Percentiles rank a stretch among this genome's conserved stretches.
Conservation (phyloP, 2,329 filamentous ascomycete genomes). For the Aspergillus sp. region DNA sequence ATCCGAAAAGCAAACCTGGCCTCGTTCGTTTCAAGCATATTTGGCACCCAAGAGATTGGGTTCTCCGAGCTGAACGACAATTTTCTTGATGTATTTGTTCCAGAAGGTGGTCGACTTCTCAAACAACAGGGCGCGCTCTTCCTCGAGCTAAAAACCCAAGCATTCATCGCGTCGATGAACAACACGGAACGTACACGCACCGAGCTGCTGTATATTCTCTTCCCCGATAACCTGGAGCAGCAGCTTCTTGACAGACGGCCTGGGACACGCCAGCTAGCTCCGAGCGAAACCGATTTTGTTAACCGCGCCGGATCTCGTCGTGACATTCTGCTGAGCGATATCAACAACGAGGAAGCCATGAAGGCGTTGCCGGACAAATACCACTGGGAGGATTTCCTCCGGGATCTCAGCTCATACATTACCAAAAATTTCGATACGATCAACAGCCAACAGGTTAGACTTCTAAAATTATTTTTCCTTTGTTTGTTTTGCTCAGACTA, state of each 20-base stretch:
- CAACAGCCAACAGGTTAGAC: slow-evolving; percentile 47
- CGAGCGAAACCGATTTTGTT: slow-evolving; percentile 62
- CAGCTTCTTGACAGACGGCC: slow-evolving; percentile 56
- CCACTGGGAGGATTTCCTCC: slow-evolving; percentile 63
- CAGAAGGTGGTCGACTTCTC: slow-evolving; percentile 57
- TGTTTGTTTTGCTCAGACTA: neutral
- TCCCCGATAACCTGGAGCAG: slow-evolving; percentile 58
- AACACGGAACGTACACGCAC: slow-evolving; percentile 56
- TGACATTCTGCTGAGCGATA: slow-evolving; percentile 57
- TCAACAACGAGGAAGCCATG: slow-evolving; percentile 51
- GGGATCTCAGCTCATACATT: slow-evolving; percentile 59
- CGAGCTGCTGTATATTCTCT: slow-evolving; percentile 59
- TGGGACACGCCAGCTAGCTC: slow-evolving; percentile 54
- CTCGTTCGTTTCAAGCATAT: slow-evolving; percentile 63
- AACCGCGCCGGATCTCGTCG: slow-evolving; percentile 55
- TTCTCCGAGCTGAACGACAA: slow-evolving; percentile 64
- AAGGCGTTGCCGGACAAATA: slow-evolving; percentile 58
- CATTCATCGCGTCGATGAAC: slow-evolving; percentile 62
- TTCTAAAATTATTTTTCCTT: neutral
- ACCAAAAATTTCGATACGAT: slow-evolving; percentile 58
- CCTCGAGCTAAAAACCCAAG: slow-evolving; percentile 66
- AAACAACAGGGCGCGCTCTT: slow-evolving; percentile 62
- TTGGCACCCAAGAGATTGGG: slow-evolving; percentile 63
- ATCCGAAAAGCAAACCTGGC: slow-evolving; percentile 66
- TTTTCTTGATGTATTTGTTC: slow-evolving; percentile 65